Evolutionary conservation across 768 basidiomycete species (phyloP).

Genomic region (Boletus edulis): DNA sequence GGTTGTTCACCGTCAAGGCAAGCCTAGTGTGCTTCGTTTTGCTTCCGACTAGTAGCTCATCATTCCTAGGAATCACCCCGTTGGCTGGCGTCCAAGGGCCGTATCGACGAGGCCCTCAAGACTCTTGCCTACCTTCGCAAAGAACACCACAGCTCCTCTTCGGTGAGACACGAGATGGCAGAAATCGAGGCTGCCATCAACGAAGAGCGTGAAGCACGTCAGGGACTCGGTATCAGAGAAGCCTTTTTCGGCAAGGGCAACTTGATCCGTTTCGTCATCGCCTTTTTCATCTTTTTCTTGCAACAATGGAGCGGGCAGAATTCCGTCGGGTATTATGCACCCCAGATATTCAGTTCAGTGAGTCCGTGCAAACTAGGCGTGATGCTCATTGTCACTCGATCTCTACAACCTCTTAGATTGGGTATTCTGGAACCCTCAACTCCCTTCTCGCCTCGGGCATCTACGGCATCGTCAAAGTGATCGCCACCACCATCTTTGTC

Average conservation of each 20-base stretch:
- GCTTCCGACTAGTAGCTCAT: constrained; percentile 9
- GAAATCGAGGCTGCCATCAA: constrained; percentile 80
- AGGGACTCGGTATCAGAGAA: constrained; percentile 63
- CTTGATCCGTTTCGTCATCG: constrained; percentile 80
- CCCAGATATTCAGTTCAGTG: constrained; percentile 69
- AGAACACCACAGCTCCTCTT: constrained; percentile 39
- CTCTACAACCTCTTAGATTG: constrained; percentile 44
- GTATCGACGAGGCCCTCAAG: constrained; percentile 46
- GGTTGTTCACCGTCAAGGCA: constrained; percentile 65
- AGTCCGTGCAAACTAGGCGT: background rate
- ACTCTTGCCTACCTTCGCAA: constrained; percentile 68
- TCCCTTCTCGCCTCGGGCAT: constrained; percentile 72
- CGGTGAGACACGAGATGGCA: constrained; percentile 58
- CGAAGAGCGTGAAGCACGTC: constrained; percentile 66
- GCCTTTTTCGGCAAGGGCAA: constrained; percentile 84
- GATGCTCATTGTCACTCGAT: background rate
- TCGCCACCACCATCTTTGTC: constrained; percentile 64
- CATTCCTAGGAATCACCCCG: constrained; percentile 64
- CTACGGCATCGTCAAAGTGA: constrained; percentile 65
- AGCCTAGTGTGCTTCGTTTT: background rate
- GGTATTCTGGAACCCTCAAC: constrained; percentile 55
- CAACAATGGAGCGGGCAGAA: constrained; percentile 89
- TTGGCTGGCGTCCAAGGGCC: constrained; percentile 68
- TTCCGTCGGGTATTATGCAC: constrained; percentile 74
- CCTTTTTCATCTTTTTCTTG: constrained; percentile 72